These are phyloP conservation scores for Pistacia integerrima DNA, from an alignment of 345 rosid species.

Conservation along the genomic window DNA sequence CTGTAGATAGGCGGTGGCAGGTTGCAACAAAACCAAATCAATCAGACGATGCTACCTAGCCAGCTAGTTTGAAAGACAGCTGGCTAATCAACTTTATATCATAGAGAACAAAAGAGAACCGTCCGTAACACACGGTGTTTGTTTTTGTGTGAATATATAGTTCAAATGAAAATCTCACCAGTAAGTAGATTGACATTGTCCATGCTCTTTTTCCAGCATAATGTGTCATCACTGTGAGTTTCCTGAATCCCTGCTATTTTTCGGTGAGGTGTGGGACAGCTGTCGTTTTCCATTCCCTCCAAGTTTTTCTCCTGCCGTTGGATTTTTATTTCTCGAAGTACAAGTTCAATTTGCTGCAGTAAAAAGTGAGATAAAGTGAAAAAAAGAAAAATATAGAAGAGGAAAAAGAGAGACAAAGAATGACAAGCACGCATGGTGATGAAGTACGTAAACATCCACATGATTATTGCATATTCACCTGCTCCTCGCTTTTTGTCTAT, in stretches of 20 bases:
- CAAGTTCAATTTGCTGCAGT: no score
- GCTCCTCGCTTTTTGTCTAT: neutral
- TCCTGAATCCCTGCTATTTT: no score
- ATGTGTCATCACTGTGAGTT: neutral
- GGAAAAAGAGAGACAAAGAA: no score
- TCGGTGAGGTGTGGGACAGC: neutral
- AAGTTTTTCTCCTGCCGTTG: neutral
- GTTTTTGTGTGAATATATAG: no score
- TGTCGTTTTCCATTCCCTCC: neutral
- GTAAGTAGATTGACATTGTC: neutral
- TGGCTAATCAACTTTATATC: no score
- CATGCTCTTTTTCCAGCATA: neutral
- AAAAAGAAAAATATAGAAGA: neutral
- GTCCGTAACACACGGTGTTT: no score
- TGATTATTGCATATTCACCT: conserved; percentile 10
- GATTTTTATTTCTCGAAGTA: neutral
- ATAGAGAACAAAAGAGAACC: no score
- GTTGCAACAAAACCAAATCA: no score
- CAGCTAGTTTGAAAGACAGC: no score
- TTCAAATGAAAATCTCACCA: no score
- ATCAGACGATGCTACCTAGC: no score
- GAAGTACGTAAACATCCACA: conserved; percentile 9
- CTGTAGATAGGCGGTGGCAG: no score
- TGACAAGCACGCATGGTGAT: neutral
- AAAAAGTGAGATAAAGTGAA: neutral